Evolutionary conservation across 2,329 filamentous ascomycete genomes (phyloP).

Genomic region (Neonectria neomacrospora): DNA sequence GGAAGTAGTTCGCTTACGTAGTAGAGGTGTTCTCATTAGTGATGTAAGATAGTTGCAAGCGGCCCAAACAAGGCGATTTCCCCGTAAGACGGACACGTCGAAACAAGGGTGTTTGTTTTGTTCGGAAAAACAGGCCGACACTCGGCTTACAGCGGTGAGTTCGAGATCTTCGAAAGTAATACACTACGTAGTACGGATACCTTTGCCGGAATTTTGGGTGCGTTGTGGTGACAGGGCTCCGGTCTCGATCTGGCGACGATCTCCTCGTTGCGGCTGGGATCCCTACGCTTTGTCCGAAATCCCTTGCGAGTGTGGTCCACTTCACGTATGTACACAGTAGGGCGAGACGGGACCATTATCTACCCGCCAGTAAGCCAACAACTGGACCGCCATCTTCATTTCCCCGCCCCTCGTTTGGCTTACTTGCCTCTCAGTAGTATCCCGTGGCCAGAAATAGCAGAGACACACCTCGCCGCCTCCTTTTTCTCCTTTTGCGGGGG

Average conservation of each 20-base stretch:
- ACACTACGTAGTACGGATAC: no score
- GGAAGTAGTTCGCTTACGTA: no score
- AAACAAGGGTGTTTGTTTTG: neutral
- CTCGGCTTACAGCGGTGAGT: neutral
- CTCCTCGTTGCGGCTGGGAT: conserved; percentile 32
- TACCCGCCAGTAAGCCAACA: conserved; percentile 25
- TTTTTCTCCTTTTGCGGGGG: conserved; percentile 38
- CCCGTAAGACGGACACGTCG: neutral
- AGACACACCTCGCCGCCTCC: conserved; percentile 12
- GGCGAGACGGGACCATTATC: conserved; percentile 31
- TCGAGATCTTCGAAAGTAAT: neutral
- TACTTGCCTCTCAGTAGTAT: conserved; percentile 8
- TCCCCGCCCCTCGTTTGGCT: conserved; percentile 23
- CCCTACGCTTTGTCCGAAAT: conserved; percentile 16
- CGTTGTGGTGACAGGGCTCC: neutral
- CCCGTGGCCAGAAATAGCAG: conserved; percentile 8
- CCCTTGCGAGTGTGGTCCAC: conserved; percentile 26
- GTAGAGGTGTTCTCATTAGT: no score
- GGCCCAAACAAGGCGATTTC: neutral
- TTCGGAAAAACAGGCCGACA: neutral
- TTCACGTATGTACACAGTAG: no score
- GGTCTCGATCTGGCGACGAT: conserved; percentile 34
- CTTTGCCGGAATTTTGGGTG: neutral
- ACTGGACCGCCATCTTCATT: conserved; percentile 39
- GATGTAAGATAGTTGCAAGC: neutral